phyloP scores from a whole-genome alignment of 2,329 filamentous ascomycete species.

The Leptodontidium sp. region DNA sequence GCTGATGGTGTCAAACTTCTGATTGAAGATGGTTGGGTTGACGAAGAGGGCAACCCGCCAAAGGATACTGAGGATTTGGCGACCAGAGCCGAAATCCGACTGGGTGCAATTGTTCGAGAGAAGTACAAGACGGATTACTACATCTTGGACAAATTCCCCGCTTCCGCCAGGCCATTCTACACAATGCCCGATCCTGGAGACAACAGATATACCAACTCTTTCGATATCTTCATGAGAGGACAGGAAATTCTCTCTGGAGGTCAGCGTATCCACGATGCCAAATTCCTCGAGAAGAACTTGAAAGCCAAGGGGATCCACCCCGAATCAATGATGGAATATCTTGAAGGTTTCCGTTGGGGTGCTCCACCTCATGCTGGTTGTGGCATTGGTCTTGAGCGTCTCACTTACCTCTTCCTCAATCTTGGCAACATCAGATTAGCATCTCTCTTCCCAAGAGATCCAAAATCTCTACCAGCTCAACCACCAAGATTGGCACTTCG shows the following conservation, averaged over 20 bases:
- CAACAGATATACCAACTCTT: slow-evolving; percentile 82
- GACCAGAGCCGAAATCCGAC: slow-evolving; percentile 85
- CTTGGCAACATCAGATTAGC: slow-evolving; percentile 90
- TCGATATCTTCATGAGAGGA: slow-evolving; percentile 92
- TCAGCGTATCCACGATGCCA: slow-evolving; percentile 87
- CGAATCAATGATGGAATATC: slow-evolving; percentile 87
- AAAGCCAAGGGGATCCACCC: slow-evolving; percentile 77
- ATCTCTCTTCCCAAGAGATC: slow-evolving; percentile 87
- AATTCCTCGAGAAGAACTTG: slow-evolving; percentile 81
- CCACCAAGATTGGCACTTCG: slow-evolving; percentile 71
- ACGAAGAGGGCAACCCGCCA: slow-evolving; percentile 77
- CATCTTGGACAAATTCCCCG: slow-evolving; percentile 91
- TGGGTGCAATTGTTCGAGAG: slow-evolving; percentile 85
- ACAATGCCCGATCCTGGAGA: slow-evolving; percentile 84
- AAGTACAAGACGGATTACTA: slow-evolving; percentile 92
- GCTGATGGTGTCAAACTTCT: slow-evolving; percentile 81
- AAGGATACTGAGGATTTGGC: slow-evolving; percentile 81
- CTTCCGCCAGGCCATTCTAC: slow-evolving; percentile 86
- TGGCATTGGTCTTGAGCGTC: slow-evolving; percentile 88
- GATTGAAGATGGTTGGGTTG: slow-evolving; percentile 77
- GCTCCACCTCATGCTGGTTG: slow-evolving; percentile 90
- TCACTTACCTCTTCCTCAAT: slow-evolving; percentile 85
- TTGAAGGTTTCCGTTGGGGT: slow-evolving; percentile 87
- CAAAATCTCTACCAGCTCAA: slow-evolving; percentile 81
- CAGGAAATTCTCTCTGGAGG: slow-evolving; percentile 94